Evolutionary conservation across 163 green algal genomes (phyloP), one percentile per base, ranked within the genome.

Genomic region (Coccomyxa subellipsoidea): DNA sequence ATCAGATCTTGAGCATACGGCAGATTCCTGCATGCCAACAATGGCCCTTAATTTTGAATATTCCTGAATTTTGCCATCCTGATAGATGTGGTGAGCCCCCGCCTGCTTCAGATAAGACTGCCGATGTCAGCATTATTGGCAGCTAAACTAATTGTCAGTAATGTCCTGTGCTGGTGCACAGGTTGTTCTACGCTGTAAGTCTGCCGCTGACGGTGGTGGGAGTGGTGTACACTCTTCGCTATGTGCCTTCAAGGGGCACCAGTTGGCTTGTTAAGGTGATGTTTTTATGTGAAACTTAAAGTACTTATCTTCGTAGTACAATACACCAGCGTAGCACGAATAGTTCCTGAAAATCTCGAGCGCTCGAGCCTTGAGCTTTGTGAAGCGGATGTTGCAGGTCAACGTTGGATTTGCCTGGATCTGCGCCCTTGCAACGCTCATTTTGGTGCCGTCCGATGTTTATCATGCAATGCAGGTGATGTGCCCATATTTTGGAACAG

Each of bases 381-480:
- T 34, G 31, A 23, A 34, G 21, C 23, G 21, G 47, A 59, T 59
- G 15, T 59, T 93, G 15, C 81, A 87, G 37, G 54, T 91, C 23
- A 85, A 92, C 35, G 90, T 91, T 21, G 87, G 87, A 1, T 77
- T 91, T 32, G 88, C 90, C 15, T 94, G 90, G 90, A 82, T 91
- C 81, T 76, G 85, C 7, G 86, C 88, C 31, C 82, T 93, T 59
- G 89, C 84, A 2, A 87, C 84, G 8, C 71, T 93, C 9, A 73
- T 93, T 12, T 82, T 92, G 38, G 90, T 92, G 10, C 90, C 90
- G 21, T 86, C 84, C 21, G 90, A 93, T 73, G 85, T 93, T 18
- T 81, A 84, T 25, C 84, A 71, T 12, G 86, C 84, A 9, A 77
- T 91, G 27, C 71, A 85, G 47, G 80, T 86, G 3, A 84, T 32